A percentile compares a stretch with the other conserved stretches of the same genome.
Evolutionary conservation across 2,329 filamentous ascomycete species (phyloP).

Genomic region (Aspergillus persii): DNA sequence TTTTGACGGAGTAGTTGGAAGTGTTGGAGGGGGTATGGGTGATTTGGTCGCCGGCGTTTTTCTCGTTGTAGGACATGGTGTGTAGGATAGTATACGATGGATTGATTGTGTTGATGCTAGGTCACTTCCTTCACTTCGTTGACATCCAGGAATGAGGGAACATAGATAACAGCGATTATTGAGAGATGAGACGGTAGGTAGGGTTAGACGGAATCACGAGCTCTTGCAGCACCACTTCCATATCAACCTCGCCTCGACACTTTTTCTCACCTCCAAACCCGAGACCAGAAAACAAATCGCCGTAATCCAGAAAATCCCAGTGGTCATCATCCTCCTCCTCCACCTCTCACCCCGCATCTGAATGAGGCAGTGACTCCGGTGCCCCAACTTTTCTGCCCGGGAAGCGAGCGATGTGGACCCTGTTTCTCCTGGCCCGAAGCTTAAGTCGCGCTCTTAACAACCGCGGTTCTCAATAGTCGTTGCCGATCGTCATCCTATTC

Average conservation of each 20-base stretch:
- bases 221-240: neutral
- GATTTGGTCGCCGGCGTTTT: constrained; percentile 10
- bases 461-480: constrained; percentile 17
- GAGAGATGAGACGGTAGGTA: neutral
- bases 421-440: constrained; percentile 1
- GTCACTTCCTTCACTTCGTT: no score
- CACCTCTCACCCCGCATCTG: constrained; percentile 4
- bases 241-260: neutral
- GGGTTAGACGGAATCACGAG: neutral
- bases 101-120: neutral
- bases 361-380: constrained; percentile 3
- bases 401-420: constrained; percentile 1
- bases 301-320: neutral
- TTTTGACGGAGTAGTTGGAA: constrained; percentile 6
- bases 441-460: constrained; percentile 9
- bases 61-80: neutral
- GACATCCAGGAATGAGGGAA: neutral
- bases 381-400: neutral
- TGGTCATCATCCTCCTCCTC: neutral
- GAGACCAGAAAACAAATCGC: neutral
- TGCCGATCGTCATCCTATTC: constrained; percentile 13
- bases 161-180: neutral
- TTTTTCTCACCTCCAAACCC: neutral
- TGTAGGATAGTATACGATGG: neutral
- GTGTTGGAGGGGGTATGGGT: constrained; percentile 12